A percentile compares a stretch with the other conserved stretches of the same genome.
These are phyloP conservation scores for Trichosphaerium sp. DNA, from an alignment of 78 protist species.

Conservation along the genomic window DNA sequence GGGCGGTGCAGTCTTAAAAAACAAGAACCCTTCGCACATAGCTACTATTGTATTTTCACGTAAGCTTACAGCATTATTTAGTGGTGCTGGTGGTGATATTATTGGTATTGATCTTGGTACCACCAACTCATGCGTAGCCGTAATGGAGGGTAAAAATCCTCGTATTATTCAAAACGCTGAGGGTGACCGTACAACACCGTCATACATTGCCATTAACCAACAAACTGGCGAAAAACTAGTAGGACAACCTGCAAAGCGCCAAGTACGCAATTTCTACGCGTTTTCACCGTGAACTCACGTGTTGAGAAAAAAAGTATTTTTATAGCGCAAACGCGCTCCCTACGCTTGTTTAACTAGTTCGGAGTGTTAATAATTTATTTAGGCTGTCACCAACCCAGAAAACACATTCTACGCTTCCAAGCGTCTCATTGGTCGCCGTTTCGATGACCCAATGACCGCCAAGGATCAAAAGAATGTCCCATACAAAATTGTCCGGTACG, in stretches of 20 bases:
- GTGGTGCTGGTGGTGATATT: no score
- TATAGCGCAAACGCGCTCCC: no score
- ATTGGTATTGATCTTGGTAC: conserved; percentile 99
- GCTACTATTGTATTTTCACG: no score
- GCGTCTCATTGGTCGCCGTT: conserved; percentile 78
- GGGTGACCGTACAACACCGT: conserved; percentile 91
- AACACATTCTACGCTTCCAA: conserved; percentile 88
- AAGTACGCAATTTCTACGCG: not conserved
- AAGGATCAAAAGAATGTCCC: conserved; percentile 55
- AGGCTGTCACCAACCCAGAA: conserved; percentile 71
- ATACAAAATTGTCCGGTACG: conserved; percentile 59
- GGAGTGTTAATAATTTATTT: conserved; percentile 23
- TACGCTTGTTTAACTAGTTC: no score
- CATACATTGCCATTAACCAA: conserved; percentile 56
- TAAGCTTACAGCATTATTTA: no score
- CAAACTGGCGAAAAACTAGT: conserved; percentile 46
- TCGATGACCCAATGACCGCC: conserved; percentile 54
- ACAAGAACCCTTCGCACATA: no score
- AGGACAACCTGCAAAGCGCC: conserved; percentile 65
- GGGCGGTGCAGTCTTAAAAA: no score
- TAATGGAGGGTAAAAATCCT: conserved; percentile 62
- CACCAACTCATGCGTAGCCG: conserved; percentile 98
- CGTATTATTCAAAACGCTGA: conserved; percentile 53
- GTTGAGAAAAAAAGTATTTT: no score
- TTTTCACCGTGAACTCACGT: no score